Evolutionary conservation across 2,329 filamentous ascomycete species (phyloP).

Genomic region (Epichloe gansuensis): DNA sequence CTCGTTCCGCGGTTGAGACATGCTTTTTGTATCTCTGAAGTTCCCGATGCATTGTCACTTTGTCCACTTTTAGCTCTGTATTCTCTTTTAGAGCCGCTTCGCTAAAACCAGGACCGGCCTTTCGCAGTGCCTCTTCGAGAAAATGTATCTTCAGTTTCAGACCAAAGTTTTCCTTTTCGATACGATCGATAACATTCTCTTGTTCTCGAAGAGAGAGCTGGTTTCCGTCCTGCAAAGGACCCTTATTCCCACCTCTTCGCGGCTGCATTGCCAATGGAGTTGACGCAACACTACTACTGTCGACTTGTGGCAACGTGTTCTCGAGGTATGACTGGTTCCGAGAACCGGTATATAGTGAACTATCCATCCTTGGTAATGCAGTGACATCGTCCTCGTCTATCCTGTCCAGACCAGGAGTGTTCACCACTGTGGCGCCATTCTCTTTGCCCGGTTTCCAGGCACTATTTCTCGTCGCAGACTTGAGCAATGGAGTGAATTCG

Average conservation of each 20-base stretch:
- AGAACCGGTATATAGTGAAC: constrained; percentile 55
- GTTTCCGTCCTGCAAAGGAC: constrained; percentile 71
- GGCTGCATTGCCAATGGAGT: constrained; percentile 66
- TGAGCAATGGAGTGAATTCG: constrained; percentile 91
- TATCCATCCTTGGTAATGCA: constrained; percentile 58
- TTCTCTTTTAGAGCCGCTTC: constrained; percentile 86
- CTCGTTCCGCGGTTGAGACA: constrained; percentile 67
- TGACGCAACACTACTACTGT: constrained; percentile 67
- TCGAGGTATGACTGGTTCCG: constrained; percentile 52
- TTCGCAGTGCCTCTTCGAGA: constrained; percentile 78
- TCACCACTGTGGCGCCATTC: constrained; percentile 42
- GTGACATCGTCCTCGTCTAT: constrained; percentile 64
- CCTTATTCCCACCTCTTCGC: constrained; percentile 48
- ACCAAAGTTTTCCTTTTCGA: constrained; percentile 97
- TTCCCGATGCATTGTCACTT: constrained; percentile 79
- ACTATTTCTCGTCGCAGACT: constrained; percentile 61
- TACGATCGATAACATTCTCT: constrained; percentile 86
- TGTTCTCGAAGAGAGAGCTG: constrained; percentile 87
- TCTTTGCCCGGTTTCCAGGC: constrained; percentile 52
- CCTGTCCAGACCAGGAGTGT: constrained; percentile 57
- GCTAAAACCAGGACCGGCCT: constrained; percentile 79
- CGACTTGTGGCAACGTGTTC: constrained; percentile 60
- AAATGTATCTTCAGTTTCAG: constrained; percentile 96
- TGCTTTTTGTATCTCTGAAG: constrained; percentile 78
- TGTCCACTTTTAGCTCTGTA: constrained; percentile 87